Conservation (phyloP, 768 basidiomycete genomes). For the Boletus patriciae region DNA sequence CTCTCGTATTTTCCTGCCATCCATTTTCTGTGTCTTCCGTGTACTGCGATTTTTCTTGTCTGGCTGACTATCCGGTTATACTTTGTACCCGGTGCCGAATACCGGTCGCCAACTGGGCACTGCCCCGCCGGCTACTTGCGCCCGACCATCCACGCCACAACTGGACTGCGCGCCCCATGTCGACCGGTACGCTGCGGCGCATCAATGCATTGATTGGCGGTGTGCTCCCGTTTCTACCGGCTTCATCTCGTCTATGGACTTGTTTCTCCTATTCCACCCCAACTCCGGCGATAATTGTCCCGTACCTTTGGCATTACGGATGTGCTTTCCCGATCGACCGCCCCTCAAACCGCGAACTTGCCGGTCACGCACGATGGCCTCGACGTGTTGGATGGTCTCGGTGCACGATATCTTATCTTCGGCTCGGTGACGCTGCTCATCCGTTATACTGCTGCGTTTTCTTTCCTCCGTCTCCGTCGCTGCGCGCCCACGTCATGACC, state of each 20-base stretch:
- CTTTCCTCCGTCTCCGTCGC: constrained; percentile 7
- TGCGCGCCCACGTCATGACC: constrained; percentile 3
- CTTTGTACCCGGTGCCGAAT: constrained; percentile 11
- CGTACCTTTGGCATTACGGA: neutral
- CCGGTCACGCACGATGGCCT: constrained; percentile 1
- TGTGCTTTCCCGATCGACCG: neutral
- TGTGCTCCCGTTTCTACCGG: constrained; percentile 5
- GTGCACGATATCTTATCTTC: neutral
- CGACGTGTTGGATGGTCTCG: neutral
- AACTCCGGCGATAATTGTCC: neutral
- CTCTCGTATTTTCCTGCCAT: neutral
- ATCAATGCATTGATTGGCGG: constrained; percentile 15
- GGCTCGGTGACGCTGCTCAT: constrained; percentile 16
- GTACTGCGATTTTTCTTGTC: neutral
- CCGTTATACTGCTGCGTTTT: constrained; percentile 7
- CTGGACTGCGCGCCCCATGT: neutral
- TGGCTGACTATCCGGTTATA: constrained; percentile 11
- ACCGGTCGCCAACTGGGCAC: constrained; percentile 3
- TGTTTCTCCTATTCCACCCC: neutral
- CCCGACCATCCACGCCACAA: neutral
- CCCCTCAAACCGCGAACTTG: neutral
- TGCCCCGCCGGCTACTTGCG: constrained; percentile 17
- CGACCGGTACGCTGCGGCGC: constrained; percentile 5
- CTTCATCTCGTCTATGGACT: neutral
- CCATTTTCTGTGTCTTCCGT: neutral